These are phyloP conservation scores for Acmispon strigosus DNA, from an alignment of 306 rosid genomes.

Conservation along the genomic window DNA sequence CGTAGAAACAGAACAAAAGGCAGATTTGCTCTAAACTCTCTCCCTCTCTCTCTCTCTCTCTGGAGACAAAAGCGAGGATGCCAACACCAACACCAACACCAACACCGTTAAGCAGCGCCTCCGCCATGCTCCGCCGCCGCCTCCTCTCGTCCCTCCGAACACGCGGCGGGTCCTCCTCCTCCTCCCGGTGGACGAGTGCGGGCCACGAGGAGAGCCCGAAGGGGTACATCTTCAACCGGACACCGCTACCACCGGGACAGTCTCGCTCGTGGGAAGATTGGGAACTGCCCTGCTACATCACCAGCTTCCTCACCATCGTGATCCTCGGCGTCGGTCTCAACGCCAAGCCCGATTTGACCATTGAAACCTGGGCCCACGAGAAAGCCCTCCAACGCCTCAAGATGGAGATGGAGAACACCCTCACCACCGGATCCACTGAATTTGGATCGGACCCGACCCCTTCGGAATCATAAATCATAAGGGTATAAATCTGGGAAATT, in stretches of 20 bases:
- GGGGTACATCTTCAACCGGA: slow-evolving; percentile 72
- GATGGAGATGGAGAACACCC: slow-evolving; percentile 51
- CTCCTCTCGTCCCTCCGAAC: slow-evolving; percentile 51
- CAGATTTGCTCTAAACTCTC: too few species aligned
- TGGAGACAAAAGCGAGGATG: slow-evolving; percentile 1
- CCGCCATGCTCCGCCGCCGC: slow-evolving; percentile 75
- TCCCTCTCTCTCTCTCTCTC: too few species aligned
- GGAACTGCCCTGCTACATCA: slow-evolving; percentile 97
- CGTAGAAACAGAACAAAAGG: too few species aligned
- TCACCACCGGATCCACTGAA: slow-evolving; percentile 4
- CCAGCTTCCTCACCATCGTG: slow-evolving; percentile 93
- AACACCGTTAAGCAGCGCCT: slow-evolving; percentile 39
- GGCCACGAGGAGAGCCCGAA: slow-evolving; percentile 89
- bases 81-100: slow-evolving; percentile 43
- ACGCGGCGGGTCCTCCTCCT: slow-evolving; percentile 54
- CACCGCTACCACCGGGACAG: slow-evolving; percentile 67
- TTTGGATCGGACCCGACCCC: slow-evolving; percentile 18
- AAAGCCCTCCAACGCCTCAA: slow-evolving; percentile 93
- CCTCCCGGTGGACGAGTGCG: slow-evolving; percentile 67
- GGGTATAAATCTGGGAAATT: slow-evolving; percentile 7
- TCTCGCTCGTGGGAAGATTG: slow-evolving; percentile 97
- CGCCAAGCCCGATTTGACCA: slow-evolving; percentile 97
- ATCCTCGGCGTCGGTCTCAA: slow-evolving; percentile 98
- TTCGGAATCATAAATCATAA: slow-evolving; percentile 16
- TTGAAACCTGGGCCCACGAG: slow-evolving; percentile 98